These are phyloP conservation scores for Petasospora fabianii DNA, from an alignment of 1,139 yeast genomes.

Conservation along the genomic window DNA sequence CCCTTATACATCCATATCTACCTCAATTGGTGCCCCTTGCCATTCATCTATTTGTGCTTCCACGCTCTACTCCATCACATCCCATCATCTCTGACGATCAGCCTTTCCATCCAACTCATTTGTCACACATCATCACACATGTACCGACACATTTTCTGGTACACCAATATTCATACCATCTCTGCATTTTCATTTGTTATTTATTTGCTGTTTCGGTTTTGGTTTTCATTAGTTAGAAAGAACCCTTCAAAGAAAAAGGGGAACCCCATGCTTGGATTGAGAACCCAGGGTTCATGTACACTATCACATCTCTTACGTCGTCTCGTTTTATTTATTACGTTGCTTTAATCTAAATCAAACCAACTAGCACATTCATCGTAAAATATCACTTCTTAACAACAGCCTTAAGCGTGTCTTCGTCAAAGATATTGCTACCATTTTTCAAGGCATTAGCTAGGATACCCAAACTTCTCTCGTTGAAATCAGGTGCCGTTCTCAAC, in stretches of 20 bases:
- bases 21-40: background rate
- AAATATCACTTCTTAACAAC: constrained; percentile 27
- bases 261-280: too few species aligned
- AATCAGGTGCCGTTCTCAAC: constrained; percentile 63
- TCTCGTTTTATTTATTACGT: background rate
- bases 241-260: too few species aligned
- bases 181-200: background rate
- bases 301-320: background rate
- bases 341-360: background rate
- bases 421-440: constrained; percentile 65
- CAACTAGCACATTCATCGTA: background rate
- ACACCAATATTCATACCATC: background rate
- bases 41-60: too few species aligned
- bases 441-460: constrained; percentile 63
- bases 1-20: background rate
- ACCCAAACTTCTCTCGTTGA: constrained; percentile 53
- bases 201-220: too few species aligned
- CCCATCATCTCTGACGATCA: too few species aligned
- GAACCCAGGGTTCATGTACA: background rate
- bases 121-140: background rate
- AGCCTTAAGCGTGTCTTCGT: constrained; percentile 52
- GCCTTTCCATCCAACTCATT: too few species aligned
- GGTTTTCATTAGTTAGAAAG: too few species aligned
- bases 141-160: background rate
- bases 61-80: too few species aligned